Evolutionary conservation across 1,139 yeast species (phyloP), one percentile per base, ranked within the genome.

Genomic region (Pichia sp.): DNA sequence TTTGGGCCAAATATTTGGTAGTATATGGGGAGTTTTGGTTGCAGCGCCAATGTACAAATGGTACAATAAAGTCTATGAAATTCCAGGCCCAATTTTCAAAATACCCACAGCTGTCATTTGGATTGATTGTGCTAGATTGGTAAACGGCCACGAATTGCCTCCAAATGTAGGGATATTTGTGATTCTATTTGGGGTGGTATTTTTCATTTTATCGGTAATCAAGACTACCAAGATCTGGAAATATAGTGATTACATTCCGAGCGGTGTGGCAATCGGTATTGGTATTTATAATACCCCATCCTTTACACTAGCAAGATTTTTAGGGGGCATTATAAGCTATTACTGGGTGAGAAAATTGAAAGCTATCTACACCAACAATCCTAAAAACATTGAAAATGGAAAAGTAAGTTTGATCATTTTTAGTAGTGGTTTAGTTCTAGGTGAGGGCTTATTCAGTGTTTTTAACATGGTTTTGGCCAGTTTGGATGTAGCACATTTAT

Each of bases 261-360:
- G 87, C 37, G 98, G 98, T 8, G 95, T 92, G 23, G 97, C 98
- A 0, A 96, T 88, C 10, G 98, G 98, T 1, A 84, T 92, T 49
- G 98, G 98, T 27, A 86, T 92, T 50, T 92, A 92, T 61, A 92
- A 92, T 60, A 75, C 94, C 0, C 97, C 97, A 3, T 83, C 88
- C 42, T 92, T 92, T 64, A 92, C 98, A 0, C 70, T 92, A 38
- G 97, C 97, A 1, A 72, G 98, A 55, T 90, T 92, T 58, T 53
- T 87, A 29, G 98, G 98, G 11, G 98, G 98, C 1, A 58, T 84
- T n/a, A 63, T 81, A 37, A 77, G 92, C 1, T 77, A 73, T 54
- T 55, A 68, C 52, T 84, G 90, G 86, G 53, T 79, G 49, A 66
- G 64, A 35, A 55, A 55, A 37, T 61, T 68, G 5, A 66, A 69